Conservation (phyloP, 441 rosid species). For the Flueggea neowawraea region DNA sequence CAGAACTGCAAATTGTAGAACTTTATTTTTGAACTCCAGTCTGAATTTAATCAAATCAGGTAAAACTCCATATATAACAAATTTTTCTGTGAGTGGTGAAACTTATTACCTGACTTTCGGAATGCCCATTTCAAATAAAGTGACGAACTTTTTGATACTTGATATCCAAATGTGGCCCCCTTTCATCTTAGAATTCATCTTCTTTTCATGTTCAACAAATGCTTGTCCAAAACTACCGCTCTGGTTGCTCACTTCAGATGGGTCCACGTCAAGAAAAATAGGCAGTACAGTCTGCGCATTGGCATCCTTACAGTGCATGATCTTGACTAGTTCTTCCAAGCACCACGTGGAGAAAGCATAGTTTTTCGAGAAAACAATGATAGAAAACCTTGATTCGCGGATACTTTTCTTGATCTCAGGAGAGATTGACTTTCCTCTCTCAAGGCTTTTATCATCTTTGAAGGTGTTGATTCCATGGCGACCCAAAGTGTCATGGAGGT, state of each 20-base stretch:
- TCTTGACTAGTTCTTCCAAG: conserved; percentile 7
- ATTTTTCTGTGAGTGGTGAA: too few species aligned
- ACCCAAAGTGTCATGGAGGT: conserved; percentile 4
- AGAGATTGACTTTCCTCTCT: conserved; percentile 1
- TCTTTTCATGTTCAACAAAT: too few species aligned
- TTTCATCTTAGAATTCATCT: too few species aligned
- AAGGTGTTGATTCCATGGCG: conserved; percentile 4
- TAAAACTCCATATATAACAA: too few species aligned
- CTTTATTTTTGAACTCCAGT: too few species aligned
- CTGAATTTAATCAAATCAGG: too few species aligned
- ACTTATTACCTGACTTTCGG: too few species aligned
- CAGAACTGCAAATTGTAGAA: too few species aligned
- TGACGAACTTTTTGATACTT: too few species aligned
- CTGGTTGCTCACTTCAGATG: background rate
- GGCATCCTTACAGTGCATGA: background rate
- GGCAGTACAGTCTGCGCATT: background rate
- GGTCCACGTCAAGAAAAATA: conserved; percentile 5
- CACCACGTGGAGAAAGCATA: conserved; percentile 12
- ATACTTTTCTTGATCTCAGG: conserved; percentile 1
- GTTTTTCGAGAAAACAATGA: conserved; percentile 5
- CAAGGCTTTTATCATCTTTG: conserved; percentile 6
- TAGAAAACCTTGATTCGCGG: conserved; percentile 1
- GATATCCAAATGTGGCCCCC: too few species aligned
- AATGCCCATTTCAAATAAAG: too few species aligned
- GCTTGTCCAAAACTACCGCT: background rate